Evolutionary conservation across 176 grass and related monocot species (phyloP), one percentile per base, ranked within the genome.

Genomic region (Stipa capillata): DNA sequence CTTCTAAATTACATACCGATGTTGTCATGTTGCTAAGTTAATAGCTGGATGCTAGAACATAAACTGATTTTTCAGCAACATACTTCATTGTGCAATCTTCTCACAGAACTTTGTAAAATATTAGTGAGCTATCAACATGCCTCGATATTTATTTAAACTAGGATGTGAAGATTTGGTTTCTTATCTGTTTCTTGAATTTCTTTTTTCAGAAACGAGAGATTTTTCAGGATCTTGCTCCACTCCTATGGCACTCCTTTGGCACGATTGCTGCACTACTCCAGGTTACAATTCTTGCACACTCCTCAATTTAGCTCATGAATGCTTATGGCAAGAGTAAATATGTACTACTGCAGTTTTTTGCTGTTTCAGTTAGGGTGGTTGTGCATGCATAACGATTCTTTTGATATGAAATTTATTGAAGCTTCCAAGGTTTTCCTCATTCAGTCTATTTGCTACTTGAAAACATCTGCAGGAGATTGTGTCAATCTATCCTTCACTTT

Each of bases 211-310:
- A 73, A 34, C 57, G 67, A 47, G 95, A 98, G 56, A 87, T 87
- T 82, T 98, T 90, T 85, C 92, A 85, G 83, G 88, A 93, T 66
- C 86, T 98, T 54, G 92, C 90, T 75, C 88, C 86, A 34, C 85
- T 98, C 27, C 85, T 98, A n/a, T 98, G 95, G 92, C 80, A 94
- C 44, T 94, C 95, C 60, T 98, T 83, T 87, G 95, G 92, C 34
- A 98, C 95, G 45, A 89, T 92, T 49, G 57, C 90, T 77, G 90
- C 90, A 80, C 85, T 98, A 44, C 89, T 98, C 24, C 92, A 90
- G 90, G 49, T 77, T 44, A 61, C 77, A 71, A 17, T 69, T 76
- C 5, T 89, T 85, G 29, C 23, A 69, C 18, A 20, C 13, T 43
- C 68, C 24, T 57, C 25, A 57, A 84, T 67, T 81, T 48, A 66